Conservation (phyloP, 1,284 basidiomycete species). For the Schizopora paradoxa region DNA sequence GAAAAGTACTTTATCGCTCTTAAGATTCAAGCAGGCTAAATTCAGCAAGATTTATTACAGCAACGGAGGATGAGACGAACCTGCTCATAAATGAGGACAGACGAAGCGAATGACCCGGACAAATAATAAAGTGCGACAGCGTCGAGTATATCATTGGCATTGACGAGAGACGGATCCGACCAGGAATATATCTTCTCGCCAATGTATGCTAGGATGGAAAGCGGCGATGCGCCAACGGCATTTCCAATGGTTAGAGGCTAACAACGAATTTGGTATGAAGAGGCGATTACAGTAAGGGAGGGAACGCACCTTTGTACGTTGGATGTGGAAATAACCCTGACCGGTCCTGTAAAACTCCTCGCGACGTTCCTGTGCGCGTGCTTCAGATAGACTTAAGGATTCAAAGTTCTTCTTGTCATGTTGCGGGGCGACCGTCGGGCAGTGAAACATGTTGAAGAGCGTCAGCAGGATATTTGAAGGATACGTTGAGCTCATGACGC, state of each 20-base stretch:
- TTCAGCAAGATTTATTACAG: background rate
- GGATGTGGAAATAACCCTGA: conserved; percentile 19
- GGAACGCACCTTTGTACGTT: conserved; percentile 19
- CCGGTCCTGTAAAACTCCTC: conserved; percentile 17
- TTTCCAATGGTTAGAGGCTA: conserved; percentile 24
- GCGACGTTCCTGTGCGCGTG: conserved; percentile 11
- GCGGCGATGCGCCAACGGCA: conserved; percentile 20
- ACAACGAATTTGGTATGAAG: background rate
- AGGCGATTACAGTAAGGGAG: background rate
- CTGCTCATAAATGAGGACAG: conserved; percentile 23
- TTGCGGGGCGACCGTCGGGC: background rate
- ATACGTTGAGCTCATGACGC: conserved; percentile 17
- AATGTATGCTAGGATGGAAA: conserved; percentile 21
- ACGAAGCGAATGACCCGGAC: conserved; percentile 19
- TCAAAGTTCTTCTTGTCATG: background rate
- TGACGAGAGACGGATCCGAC: conserved; percentile 20
- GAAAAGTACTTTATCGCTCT: conserved; percentile 11
- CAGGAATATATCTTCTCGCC: conserved; percentile 23
- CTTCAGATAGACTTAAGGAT: conserved; percentile 10
- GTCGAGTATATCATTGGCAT: conserved; percentile 19
- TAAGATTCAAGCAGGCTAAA: background rate
- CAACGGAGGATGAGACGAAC: background rate
- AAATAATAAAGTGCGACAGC: conserved; percentile 23
- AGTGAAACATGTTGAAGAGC: conserved; percentile 22
- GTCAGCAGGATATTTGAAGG: conserved; percentile 16